phyloP scores from a whole-genome alignment of 768 basidiomycete genomes.

The Calocera cornea region DNA sequence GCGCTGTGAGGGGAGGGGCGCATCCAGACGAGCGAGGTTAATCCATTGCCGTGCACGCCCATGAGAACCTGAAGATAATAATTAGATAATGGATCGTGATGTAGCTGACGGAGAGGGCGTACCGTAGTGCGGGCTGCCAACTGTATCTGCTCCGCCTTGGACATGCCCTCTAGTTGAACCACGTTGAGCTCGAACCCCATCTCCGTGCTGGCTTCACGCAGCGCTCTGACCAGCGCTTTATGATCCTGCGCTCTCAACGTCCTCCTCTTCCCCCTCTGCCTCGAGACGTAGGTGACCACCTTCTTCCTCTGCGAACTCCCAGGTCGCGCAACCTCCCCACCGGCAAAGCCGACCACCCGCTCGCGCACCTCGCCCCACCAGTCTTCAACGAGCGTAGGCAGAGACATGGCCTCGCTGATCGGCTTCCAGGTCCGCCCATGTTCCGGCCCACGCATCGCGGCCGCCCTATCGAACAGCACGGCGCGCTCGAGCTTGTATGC shows the following conservation, averaged over 20 bases:
- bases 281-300: not conserved
- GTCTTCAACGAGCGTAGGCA: not conserved
- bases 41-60: not conserved
- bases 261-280: not conserved
- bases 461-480: not conserved
- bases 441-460: not conserved
- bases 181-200: not conserved
- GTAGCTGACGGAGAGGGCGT: not conserved
- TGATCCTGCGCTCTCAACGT: not conserved
- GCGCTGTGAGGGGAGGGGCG: not conserved
- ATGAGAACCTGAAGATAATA: not conserved
- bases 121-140: not conserved
- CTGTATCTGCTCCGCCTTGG: not conserved
- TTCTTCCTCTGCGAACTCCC: not conserved
- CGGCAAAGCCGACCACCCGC: not conserved
- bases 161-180: not conserved
- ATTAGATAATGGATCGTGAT: not conserved
- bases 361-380: not conserved
- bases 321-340: not conserved
- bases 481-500: not conserved
- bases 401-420: constrained; percentile 2
- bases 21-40: not conserved
- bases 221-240: not conserved
- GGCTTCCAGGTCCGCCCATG: not conserved
- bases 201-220: not conserved